A percentile compares a stretch with the other conserved stretches of the same genome.
Evolutionary conservation across 805 yeast species (phyloP).

Genomic region (Candida tibetensis): DNA sequence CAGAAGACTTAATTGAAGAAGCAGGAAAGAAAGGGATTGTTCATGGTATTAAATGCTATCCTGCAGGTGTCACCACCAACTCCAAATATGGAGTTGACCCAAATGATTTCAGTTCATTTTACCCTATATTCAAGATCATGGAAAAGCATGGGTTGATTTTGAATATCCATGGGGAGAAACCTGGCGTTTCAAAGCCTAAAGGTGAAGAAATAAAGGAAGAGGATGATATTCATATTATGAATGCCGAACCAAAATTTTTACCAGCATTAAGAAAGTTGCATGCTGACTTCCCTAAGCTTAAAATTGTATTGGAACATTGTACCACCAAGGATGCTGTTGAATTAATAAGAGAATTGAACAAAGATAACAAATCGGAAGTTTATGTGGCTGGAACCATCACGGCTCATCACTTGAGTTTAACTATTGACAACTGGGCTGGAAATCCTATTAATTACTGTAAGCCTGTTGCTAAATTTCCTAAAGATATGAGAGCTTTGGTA

Average conservation of each 20-base stretch:
- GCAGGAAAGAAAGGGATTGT: constrained; percentile 72
- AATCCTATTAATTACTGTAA: constrained; percentile 93
- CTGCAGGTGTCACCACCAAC: constrained; percentile 99
- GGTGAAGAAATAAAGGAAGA: constrained; percentile 45
- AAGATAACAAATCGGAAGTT: constrained; percentile 30
- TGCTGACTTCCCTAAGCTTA: constrained; percentile 76
- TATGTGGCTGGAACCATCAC: constrained; percentile 90
- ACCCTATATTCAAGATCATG: constrained; percentile 88
- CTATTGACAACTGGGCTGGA: constrained; percentile 96
- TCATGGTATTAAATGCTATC: constrained; percentile 92
- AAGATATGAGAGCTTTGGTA: constrained; percentile 75
- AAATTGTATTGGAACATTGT: constrained; percentile 91
- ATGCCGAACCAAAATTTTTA: constrained; percentile 89
- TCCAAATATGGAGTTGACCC: constrained; percentile 90
- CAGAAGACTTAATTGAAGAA: constrained; percentile 78
- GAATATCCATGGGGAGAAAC: constrained; percentile 95
- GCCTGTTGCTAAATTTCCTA: constrained; percentile 94
- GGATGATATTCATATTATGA: constrained; percentile 80
- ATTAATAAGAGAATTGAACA: constrained; percentile 65
- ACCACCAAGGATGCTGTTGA: constrained; percentile 88
- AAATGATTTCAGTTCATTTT: constrained; percentile 83
- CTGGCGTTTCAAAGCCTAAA: constrained; percentile 37
- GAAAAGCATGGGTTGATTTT: constrained; percentile 72
- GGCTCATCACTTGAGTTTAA: constrained; percentile 88
- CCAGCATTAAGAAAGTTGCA: constrained; percentile 85